These are phyloP conservation scores for Verticillium longisporum DNA, from an alignment of 2,329 filamentous ascomycete species.

Conservation along the genomic window DNA sequence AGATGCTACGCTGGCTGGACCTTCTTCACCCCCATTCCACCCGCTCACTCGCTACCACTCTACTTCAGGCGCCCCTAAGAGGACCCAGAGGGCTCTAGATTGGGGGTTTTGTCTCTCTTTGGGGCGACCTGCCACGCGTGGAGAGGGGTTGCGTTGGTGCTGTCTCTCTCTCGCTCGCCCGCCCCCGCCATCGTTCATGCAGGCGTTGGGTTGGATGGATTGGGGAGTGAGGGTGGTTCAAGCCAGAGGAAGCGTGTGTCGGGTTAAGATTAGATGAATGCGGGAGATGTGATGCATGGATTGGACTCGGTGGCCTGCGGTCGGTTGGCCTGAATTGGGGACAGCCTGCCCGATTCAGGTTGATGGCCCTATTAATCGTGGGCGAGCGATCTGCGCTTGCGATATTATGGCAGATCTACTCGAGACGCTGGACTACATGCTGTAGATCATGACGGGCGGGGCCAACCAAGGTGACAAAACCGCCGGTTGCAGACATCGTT, in stretches of 20 bases:
- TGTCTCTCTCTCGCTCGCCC: not conserved
- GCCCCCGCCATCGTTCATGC: not conserved
- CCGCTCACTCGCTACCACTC: no score
- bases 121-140: not conserved
- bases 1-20: no score
- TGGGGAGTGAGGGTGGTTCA: no score
- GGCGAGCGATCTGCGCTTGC: not conserved
- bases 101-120: not conserved
- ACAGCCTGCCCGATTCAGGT: not conserved
- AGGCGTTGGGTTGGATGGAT: not conserved
- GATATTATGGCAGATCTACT: not conserved
- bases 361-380: not conserved
- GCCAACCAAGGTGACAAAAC: not conserved
- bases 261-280: not conserved
- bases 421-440: not conserved
- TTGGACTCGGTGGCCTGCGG: not conserved
- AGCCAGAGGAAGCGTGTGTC: not conserved
- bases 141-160: not conserved
- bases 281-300: not conserved
- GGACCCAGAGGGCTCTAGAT: not conserved
- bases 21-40: no score
- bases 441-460: not conserved
- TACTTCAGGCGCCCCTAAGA: no score
- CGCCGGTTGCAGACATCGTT: not conserved
- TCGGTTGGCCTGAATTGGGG: not conserved